Conservation (phyloP, 257 asterid genomes). For the Solanum dulcamara region DNA sequence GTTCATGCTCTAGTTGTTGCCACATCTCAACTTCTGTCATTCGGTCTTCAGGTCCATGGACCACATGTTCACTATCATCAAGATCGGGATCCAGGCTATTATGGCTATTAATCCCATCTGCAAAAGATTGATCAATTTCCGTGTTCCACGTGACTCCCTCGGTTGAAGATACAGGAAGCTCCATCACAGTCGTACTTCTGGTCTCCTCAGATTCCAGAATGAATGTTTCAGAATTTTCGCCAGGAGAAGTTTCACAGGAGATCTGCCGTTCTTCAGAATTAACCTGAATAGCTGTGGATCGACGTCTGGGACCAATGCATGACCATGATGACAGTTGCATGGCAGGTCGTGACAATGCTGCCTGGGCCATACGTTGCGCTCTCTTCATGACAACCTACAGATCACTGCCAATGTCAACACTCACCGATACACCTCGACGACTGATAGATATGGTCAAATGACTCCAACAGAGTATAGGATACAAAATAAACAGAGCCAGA, state of each 20-base stretch:
- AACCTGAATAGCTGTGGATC: conserved; percentile 29
- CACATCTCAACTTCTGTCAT: conserved; percentile 89
- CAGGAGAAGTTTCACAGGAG: conserved; percentile 31
- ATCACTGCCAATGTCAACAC: neutral
- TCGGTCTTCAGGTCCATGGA: conserved; percentile 44
- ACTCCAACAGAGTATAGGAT: neutral
- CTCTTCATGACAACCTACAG: conserved; percentile 85
- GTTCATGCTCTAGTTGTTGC: conserved; percentile 93
- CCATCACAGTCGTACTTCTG: conserved; percentile 14
- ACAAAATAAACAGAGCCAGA: neutral
- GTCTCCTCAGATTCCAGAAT: conserved; percentile 30
- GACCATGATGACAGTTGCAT: conserved; percentile 72
- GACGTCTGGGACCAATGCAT: conserved; percentile 94
- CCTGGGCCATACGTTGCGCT: conserved; percentile 98
- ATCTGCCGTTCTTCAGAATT: conserved; percentile 16
- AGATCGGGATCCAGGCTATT: conserved; percentile 8
- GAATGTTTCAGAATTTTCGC: conserved; percentile 34
- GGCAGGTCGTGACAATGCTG: conserved; percentile 79
- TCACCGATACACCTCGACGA: neutral
- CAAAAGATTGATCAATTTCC: conserved; percentile 9
- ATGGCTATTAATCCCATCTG: conserved; percentile 18
- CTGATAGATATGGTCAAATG: neutral
- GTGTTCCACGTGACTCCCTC: conserved; percentile 18
- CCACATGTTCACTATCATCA: conserved; percentile 35
- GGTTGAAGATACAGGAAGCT: conserved; percentile 44